Base-by-base conservation (phyloP, 305 asterid species). In the Fraxinus greggii region DNA sequence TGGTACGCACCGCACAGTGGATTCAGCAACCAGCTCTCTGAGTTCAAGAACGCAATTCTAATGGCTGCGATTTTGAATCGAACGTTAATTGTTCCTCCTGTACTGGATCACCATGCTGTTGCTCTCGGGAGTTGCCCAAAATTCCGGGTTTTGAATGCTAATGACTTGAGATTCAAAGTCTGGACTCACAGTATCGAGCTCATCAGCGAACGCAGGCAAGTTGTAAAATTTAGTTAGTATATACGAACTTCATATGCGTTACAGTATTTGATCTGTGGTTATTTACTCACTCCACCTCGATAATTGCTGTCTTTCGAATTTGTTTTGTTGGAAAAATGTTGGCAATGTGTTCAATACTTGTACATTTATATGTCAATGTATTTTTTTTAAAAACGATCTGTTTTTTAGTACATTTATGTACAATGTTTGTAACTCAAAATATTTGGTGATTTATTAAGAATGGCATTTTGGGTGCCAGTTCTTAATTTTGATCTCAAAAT, bases 1-100 rank as follows among this genome's bases (percentile, higher is more conserved):
- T 93, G 97, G 97, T 95, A 94, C 83, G 97, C 98, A 32, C 98
- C 98, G 19, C 99, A 94, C 89, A 95, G 98, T 82, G 98, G 99
- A 40, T 94, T 95, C 89, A 93, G 98, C 91, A 95, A 95, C 84
- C 99, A 95, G 89, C 89, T 95, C 75, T 87, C 92, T 23, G 99
- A 94, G 87, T 93, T 94, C 89, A 94, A 92, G 87, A 94, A 94
- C 84, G 95, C 95, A 0, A 21, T 94, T 56, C 65, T 92, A 51
- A 88, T 96, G 92, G 92, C 98, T 8, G 89, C 90, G 31, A 90
- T 96, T 78, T 88, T 96, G 21, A 93, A 93, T 76, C 93, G 98
- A 76, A 94, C 98, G 59, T 79, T 96, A 76, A 80, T 96, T 82
- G 93, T 94, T 24, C 99, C 98, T 1, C 98, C 99, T n/a, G 82